These are phyloP conservation scores for Scutellaria minor DNA, from an alignment of 257 asterid species.

Conservation along the genomic window DNA sequence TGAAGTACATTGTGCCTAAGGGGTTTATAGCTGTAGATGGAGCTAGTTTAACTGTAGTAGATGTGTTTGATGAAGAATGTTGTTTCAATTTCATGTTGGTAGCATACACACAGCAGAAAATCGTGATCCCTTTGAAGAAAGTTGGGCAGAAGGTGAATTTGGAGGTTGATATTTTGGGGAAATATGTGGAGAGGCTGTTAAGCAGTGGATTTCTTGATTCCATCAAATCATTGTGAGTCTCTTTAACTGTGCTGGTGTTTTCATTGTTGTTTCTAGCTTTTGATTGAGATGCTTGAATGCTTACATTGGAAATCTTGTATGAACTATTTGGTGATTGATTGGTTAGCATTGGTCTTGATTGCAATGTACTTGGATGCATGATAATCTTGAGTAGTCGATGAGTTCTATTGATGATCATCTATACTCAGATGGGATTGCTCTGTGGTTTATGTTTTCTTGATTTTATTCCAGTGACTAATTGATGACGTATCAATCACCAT, in stretches of 20 bases:
- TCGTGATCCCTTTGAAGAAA: constrained; percentile 76
- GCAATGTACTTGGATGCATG: not conserved
- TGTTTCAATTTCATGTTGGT: constrained; percentile 84
- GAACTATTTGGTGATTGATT: not conserved
- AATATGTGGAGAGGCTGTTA: constrained; percentile 83
- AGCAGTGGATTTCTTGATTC: constrained; percentile 62
- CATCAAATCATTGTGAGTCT: constrained; percentile 44
- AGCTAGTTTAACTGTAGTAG: constrained; percentile 86
- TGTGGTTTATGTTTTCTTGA: not conserved
- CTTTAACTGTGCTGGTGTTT: not conserved
- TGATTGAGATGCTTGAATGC: constrained; percentile 16
- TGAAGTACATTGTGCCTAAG: constrained; percentile 86
- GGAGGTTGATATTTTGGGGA: constrained; percentile 93
- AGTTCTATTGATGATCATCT: not conserved
- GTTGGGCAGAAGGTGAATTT: constrained; percentile 86
- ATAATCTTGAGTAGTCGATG: not conserved
- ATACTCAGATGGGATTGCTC: not conserved
- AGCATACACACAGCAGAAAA: constrained; percentile 71
- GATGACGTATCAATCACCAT: no score
- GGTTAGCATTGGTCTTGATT: not conserved
- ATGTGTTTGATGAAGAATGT: constrained; percentile 71
- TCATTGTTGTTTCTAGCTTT: not conserved
- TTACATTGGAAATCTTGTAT: not conserved
- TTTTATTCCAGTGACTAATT: not conserved
- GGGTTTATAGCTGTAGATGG: constrained; percentile 89